Evolutionary conservation across 495 filamentous ascomycete genomes (phyloP).

Genomic region (Penicillium coprophilum): DNA sequence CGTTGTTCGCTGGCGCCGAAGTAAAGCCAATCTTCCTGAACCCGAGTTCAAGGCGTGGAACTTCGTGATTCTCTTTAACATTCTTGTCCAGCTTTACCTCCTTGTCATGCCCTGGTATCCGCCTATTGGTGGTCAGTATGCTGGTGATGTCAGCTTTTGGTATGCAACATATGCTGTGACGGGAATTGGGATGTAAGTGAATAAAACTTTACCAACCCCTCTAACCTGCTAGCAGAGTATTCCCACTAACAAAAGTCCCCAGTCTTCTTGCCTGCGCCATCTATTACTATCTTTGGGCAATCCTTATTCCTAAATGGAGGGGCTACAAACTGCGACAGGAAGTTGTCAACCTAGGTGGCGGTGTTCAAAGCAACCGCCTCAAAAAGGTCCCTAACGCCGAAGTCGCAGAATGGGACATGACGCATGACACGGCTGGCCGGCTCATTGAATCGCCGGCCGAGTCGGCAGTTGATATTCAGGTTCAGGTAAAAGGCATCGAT

Average conservation of each 20-base stretch:
- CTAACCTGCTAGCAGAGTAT: not conserved
- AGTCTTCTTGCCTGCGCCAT: not conserved
- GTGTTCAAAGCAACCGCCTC: not conserved
- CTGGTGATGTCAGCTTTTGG: conserved; percentile 56
- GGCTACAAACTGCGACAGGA: conserved; percentile 3
- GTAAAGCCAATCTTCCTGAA: conserved; percentile 32
- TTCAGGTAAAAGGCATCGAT: not conserved
- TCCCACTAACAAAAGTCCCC: not conserved
- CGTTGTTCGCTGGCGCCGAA: conserved; percentile 45
- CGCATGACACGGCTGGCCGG: not conserved
- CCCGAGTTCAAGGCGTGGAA: conserved; percentile 50
- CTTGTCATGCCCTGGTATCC: conserved; percentile 59
- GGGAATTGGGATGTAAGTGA: conserved; percentile 48
- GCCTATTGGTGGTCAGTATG: conserved; percentile 46
- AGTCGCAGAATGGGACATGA: not conserved
- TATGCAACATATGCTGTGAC: conserved; percentile 55
- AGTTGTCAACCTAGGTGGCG: not conserved
- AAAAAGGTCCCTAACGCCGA: not conserved
- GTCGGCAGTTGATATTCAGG: not conserved
- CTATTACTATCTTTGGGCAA: conserved; percentile 5
- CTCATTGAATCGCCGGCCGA: not conserved
- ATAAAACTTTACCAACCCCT: not conserved
- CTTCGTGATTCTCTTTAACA: conserved; percentile 45
- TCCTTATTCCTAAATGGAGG: conserved; percentile 2
- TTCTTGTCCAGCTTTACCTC: conserved; percentile 48